Evolutionary conservation across 1,284 basidiomycete genomes (phyloP), one percentile per base, ranked within the genome.

Genomic region (Wolfiporia cocos): DNA sequence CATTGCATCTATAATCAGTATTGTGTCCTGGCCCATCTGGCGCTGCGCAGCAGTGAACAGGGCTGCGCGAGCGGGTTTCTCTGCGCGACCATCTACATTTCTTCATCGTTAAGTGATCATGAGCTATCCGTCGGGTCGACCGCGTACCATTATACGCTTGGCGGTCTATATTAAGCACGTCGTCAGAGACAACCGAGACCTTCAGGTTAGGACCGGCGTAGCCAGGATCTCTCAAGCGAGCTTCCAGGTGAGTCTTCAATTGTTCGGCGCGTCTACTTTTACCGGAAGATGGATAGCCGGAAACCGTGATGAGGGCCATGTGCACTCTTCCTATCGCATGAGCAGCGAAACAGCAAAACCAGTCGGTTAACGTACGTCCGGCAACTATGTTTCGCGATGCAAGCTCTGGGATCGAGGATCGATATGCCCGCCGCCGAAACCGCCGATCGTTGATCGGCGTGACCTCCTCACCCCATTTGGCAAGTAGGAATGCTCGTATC

Each of bases 221-320:
- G 1, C 55, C 58, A 9, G 68, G 56, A 31, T 76, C 68, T 15
- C 63, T 53, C 6, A 92, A 62, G 23, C 76, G 73, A 5, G 49
- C 37, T 43, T 86, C 70, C 34, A 98, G 70, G 53, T 78, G 73
- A 2, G 58, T 52, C 34, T 73, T 71, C 40, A 98, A 72, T 58
- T 92, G 79, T 1, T 64, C 50, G 1, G 83, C 83, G 34, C 92
- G 70, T n/a, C 63, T 71, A 0, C 86, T 78, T 63, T 98, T 97
- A 42, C 95, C 94, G 32, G 86, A 85, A 54, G 74, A 83, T 0
- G 95, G 94, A 63, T 79, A 92, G 9, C 95, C 95, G n/a, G 87
- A 80, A 31, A 98, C 72, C 3, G 92, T 94, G 51, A 99, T 71
- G 40, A 98, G 74, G n/a, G 94, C 92, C 94, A 98, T 98, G n/a